phyloP scores from a whole-genome alignment of 257 asterid genomes.

The Solanum rostratum region DNA sequence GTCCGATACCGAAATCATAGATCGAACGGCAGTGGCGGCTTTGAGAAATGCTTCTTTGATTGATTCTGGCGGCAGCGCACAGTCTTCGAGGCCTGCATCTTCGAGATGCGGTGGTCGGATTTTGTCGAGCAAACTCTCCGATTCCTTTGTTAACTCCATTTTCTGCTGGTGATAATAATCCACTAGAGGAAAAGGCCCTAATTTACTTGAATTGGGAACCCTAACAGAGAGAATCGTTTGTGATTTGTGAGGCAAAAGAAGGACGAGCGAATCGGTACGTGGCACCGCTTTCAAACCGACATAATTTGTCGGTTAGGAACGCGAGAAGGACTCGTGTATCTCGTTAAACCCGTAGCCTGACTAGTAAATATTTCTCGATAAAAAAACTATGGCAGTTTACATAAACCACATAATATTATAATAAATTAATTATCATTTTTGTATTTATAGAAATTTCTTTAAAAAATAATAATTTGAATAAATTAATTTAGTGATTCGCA shows the following conservation, averaged over 20 bases:
- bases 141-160: constrained; percentile 43
- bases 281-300: background rate
- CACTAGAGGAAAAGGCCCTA: background rate
- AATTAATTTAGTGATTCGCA: too few species aligned
- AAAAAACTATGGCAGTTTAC: too few species aligned
- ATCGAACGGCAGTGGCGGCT: constrained; percentile 71
- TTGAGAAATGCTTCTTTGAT: constrained; percentile 62
- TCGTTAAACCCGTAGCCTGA: background rate
- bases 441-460: too few species aligned
- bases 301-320: background rate
- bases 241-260: background rate
- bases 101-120: constrained; percentile 69
- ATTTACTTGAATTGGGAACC: background rate
- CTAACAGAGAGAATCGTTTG: background rate
- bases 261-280: background rate
- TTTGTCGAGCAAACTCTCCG: constrained; percentile 28
- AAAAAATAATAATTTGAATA: too few species aligned
- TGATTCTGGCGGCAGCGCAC: constrained; percentile 79
- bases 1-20: constrained; percentile 33
- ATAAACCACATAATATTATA: too few species aligned
- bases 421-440: too few species aligned
- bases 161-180: background rate
- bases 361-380: background rate
- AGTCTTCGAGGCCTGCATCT: constrained; percentile 95
- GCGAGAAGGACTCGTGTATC: background rate